These are phyloP conservation scores for Colletotrichum euphorbiae DNA, from an alignment of 2,329 filamentous ascomycete species.

Conservation along the genomic window DNA sequence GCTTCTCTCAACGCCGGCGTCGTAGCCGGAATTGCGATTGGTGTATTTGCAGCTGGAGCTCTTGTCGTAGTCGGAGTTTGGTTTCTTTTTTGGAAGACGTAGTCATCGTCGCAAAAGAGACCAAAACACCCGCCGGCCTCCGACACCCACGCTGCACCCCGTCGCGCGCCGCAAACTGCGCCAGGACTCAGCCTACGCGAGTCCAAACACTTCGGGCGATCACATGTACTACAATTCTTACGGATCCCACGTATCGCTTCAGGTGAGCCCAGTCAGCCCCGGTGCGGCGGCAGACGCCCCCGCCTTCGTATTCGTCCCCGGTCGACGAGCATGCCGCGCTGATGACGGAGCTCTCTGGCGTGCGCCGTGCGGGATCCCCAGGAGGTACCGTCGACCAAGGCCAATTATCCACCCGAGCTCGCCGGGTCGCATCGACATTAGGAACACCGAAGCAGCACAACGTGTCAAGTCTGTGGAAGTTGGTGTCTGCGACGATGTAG, in stretches of 20 bases:
- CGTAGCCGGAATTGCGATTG: slow-evolving; percentile 26
- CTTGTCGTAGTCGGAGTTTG: slow-evolving; percentile 21
- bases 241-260: slow-evolving; percentile 12
- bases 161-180: slow-evolving; percentile 10
- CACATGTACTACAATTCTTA: slow-evolving; percentile 21
- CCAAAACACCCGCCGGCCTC: background rate
- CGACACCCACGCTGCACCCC: background rate
- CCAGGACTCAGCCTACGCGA: slow-evolving; percentile 20
- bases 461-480: background rate
- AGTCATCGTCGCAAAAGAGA: background rate
- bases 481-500: background rate
- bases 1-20: background rate
- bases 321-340: slow-evolving; percentile 15
- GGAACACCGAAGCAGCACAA: background rate
- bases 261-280: slow-evolving; percentile 27
- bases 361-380: slow-evolving; percentile 14
- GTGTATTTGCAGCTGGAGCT: slow-evolving; percentile 4
- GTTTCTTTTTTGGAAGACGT: background rate
- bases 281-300: slow-evolving; percentile 21
- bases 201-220: slow-evolving; percentile 21
- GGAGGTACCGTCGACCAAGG: slow-evolving; percentile 20
- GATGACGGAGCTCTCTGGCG: slow-evolving; percentile 26
- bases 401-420: slow-evolving; percentile 13
- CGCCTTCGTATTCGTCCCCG: slow-evolving; percentile 30
- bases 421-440: slow-evolving; percentile 4